These are phyloP conservation scores for Sporothrix schenckii DNA, from an alignment of 2,329 filamentous ascomycete genomes.

Conservation along the genomic window DNA sequence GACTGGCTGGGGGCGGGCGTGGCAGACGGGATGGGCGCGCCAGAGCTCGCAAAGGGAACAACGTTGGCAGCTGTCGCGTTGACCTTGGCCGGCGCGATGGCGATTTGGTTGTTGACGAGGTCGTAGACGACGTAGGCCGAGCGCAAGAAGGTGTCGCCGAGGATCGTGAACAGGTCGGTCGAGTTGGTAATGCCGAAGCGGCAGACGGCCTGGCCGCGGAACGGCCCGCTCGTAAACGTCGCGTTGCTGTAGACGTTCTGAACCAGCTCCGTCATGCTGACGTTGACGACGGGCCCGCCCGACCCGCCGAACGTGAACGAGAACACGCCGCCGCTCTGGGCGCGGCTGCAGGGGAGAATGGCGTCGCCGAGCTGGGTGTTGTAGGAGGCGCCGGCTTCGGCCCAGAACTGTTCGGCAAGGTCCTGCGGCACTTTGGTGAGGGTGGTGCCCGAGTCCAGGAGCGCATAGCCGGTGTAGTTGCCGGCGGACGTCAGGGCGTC, in stretches of 20 bases:
- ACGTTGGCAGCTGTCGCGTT: constrained; percentile 56
- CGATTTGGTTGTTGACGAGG: constrained; percentile 60
- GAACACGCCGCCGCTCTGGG: constrained; percentile 52
- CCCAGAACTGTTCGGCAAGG: constrained; percentile 57
- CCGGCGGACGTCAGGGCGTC: constrained; percentile 11
- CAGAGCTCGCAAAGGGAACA: constrained; percentile 53
- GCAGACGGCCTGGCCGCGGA: constrained; percentile 53
- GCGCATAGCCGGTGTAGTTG: constrained; percentile 13
- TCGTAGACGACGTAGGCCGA: constrained; percentile 65
- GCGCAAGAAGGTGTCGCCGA: constrained; percentile 62
- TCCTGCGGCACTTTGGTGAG: constrained; percentile 68
- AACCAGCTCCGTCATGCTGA: constrained; percentile 61
- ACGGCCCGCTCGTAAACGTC: constrained; percentile 47
- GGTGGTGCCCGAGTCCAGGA: constrained; percentile 75
- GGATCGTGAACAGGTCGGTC: constrained; percentile 48
- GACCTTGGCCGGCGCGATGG: constrained; percentile 58
- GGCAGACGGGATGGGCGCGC: constrained; percentile 55
- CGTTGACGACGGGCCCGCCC: constrained; percentile 53
- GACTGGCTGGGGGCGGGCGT: constrained; percentile 49
- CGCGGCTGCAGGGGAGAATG: constrained; percentile 55
- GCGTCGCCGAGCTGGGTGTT: constrained; percentile 45
- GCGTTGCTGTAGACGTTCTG: constrained; percentile 47
- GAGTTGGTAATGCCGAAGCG: constrained; percentile 61
- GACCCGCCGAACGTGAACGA: constrained; percentile 57
- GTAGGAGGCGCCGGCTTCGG: constrained; percentile 58